Base-by-base conservation (phyloP, 805 yeast genomes). In the Lachancea lanzarotensis region DNA sequence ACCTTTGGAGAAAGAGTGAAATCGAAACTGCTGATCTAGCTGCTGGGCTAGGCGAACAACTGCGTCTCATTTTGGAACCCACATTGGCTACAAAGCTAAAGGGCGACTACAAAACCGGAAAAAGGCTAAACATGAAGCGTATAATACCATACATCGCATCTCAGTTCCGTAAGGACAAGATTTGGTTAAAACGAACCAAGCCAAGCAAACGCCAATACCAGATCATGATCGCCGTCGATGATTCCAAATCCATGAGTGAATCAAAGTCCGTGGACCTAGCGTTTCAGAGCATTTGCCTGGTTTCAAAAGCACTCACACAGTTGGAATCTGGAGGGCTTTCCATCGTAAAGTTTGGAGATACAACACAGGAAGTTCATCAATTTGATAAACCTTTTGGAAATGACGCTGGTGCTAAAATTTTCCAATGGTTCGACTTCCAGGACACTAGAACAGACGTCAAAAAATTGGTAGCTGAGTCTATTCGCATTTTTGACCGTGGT, bases 61-160 rank as follows among this genome's bases (percentile, higher is more conserved):
- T 93, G 48, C 74, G 99, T 34, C 75, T 93, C 51, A 93, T 93
- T 59, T 70, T 93, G 52, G 98, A 90, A 62, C 99, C 99, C 3
- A 93, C 98, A 0, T 70, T 86, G 48, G 95, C 97, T n/a, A 91
- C 98, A 2, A 93, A 93, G 63, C 71, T 93, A 46, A 80, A 78
- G 50, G 99, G 99, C 60, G 98, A 93, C 63, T 93, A 88, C 68
- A 89, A 90, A 66, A 90, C 97, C 1, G 99, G 99, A 64, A 93
- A 93, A 65, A 75, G 98, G 54, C 76, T 93, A 57, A 93, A 93
- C 66, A 90, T 93, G 98, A 93, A 91, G 72, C 76, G 97, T 54
- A 93, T 93, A 57, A 93, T 93, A 58, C 95, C 98, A 6, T 93
- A 91, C 65, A 93, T 93, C 71, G 99, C 99, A 0, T 86, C 96